A percentile compares a stretch with the other conserved stretches of the same genome.
These are phyloP conservation scores for Bathelium albidoporum DNA, from an alignment of 495 filamentous ascomycete species.

Conservation along the genomic window DNA sequence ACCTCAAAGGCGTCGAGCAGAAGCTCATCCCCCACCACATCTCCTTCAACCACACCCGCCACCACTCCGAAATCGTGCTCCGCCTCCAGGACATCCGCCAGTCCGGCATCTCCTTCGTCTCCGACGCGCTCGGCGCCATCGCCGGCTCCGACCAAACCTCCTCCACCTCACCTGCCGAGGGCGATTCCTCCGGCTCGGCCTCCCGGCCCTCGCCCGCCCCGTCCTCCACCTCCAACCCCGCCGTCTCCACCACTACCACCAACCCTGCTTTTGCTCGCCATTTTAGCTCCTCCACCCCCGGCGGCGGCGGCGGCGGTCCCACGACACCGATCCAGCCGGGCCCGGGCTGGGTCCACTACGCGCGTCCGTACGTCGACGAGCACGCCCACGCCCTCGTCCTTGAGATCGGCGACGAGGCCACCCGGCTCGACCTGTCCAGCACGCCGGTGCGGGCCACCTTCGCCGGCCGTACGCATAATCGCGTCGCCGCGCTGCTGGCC, in stretches of 20 bases:
- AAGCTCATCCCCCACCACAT: slow-evolving; percentile 71
- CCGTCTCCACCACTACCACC: neutral
- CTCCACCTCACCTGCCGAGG: neutral
- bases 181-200: neutral
- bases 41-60: slow-evolving; percentile 58
- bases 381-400: slow-evolving; percentile 62
- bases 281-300: no score
- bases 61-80: slow-evolving; percentile 66
- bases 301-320: neutral
- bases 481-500: slow-evolving; percentile 64
- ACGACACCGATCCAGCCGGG: neutral
- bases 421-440: slow-evolving; percentile 46
- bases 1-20: slow-evolving; percentile 86
- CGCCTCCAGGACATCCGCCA: slow-evolving; percentile 77
- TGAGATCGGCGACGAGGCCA: slow-evolving; percentile 59
- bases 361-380: slow-evolving; percentile 74
- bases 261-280: no score
- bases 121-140: slow-evolving; percentile 29
- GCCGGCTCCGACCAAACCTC: slow-evolving; percentile 9
- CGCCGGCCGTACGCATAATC: slow-evolving; percentile 51
- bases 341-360: slow-evolving; percentile 61
- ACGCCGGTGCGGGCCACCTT: slow-evolving; percentile 55
- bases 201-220: neutral
- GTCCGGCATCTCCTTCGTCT: slow-evolving; percentile 59
- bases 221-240: slow-evolving; percentile 11